phyloP scores from a whole-genome alignment of 805 yeast genomes.

The Pichia gijzeniarum region DNA sequence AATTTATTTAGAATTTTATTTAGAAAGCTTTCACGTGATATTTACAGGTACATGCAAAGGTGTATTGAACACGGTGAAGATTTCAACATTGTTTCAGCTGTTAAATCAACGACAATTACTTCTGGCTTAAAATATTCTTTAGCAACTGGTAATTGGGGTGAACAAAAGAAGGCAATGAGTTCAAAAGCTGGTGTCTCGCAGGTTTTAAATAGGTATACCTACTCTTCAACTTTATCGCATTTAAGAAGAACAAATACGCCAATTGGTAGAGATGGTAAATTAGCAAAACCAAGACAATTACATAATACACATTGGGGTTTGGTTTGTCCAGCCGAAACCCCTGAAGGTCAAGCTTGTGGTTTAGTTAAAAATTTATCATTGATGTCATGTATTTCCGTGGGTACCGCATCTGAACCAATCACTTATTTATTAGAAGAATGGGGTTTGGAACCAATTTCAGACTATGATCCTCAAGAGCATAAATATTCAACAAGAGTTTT shows the following conservation, averaged over 20 bases:
- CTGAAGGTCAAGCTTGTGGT: constrained; percentile 99
- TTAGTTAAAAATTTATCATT: constrained; percentile 91
- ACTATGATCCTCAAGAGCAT: constrained; percentile 86
- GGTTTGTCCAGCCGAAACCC: constrained; percentile 99
- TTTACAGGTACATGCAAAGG: constrained; percentile 96
- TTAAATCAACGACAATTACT: constrained; percentile 93
- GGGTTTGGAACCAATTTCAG: constrained; percentile 98
- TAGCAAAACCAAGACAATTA: constrained; percentile 97
- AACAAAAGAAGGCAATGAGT: constrained; percentile 98
- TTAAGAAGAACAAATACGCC: constrained; percentile 99
- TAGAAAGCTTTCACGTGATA: constrained; percentile 92
- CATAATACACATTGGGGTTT: constrained; percentile 99
- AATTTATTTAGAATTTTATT: constrained; percentile 90
- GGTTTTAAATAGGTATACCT: constrained; percentile 95
- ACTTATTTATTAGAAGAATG: constrained; percentile 91
- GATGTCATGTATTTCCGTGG: constrained; percentile 97
- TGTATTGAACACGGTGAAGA: constrained; percentile 98
- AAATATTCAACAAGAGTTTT: constrained; percentile 91
- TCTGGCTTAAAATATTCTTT: constrained; percentile 95
- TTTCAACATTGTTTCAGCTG: constrained; percentile 93
- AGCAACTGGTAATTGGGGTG: constrained; percentile 99
- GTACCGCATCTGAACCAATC: constrained; percentile 95
- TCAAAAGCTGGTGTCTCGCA: constrained; percentile 99
- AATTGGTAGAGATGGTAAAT: constrained; percentile 97
- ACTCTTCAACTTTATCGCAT: constrained; percentile 97